These are phyloP conservation scores for Mucor racemosus DNA, from an alignment of 371 early-diverging fungal species.

Conservation along the genomic window DNA sequence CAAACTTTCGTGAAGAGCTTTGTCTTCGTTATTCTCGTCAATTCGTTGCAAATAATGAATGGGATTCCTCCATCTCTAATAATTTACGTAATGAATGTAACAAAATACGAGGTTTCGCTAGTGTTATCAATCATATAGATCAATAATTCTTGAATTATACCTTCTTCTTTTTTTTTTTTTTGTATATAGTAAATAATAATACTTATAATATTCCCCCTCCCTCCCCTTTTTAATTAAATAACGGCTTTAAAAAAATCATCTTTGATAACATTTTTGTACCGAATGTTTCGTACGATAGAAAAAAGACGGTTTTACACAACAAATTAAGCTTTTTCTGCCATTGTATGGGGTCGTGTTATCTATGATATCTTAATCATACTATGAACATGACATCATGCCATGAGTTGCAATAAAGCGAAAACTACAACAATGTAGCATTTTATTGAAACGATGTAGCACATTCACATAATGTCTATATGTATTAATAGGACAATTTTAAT, in stretches of 20 bases:
- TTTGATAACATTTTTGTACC: background rate
- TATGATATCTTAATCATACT: no score
- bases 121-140: constrained; percentile 16
- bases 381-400: background rate
- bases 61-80: constrained; percentile 49
- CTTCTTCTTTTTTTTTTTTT: no score
- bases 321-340: background rate
- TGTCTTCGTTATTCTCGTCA: constrained; percentile 66
- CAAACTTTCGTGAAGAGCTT: constrained; percentile 68
- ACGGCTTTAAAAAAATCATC: constrained; percentile 6
- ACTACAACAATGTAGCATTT: background rate
- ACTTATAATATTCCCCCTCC: background rate
- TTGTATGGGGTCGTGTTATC: no score
- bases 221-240: background rate
- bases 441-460: background rate
- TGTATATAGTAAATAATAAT: background rate
- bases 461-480: no score
- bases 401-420: background rate
- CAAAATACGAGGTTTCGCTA: constrained; percentile 52
- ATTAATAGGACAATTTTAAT: background rate
- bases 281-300: background rate
- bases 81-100: constrained; percentile 60
- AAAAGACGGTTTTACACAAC: background rate
- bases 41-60: constrained; percentile 55
- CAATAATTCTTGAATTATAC: constrained; percentile 5